Evolutionary conservation across 495 filamentous ascomycete genomes (phyloP), one percentile per base, ranked within the genome.

Genomic region (Penicillium dipodomyicola): DNA sequence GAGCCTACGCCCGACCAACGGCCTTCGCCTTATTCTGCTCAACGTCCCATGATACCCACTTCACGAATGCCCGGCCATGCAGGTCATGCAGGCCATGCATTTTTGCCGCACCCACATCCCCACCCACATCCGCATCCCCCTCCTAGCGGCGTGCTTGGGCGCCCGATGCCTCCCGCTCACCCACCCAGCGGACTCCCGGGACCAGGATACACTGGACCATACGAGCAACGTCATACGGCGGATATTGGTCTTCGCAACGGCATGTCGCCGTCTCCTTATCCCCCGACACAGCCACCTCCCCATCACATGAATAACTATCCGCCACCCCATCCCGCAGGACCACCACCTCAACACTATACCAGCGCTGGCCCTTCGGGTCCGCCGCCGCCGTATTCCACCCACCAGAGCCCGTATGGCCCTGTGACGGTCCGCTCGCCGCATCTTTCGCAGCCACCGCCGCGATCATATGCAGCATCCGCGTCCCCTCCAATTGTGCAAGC

Each of bases 401-500:
- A 77, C 17, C 73, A 74, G 20, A 77, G 74, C 52, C 77, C 77
- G 0, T 75, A 76, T 60, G 75, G 69, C 25, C 69, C 65, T 12
- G 67, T 70, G 12, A 61, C 67, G 61, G 69, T 69, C 10, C 67
- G 73, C 3, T 77, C 78, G 14, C 72, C 77, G n/a, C 74, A 69
- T 58, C 61, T 65, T 20, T 67, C 67, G n/a, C 72, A 75, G 22
- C 66, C 67, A 7, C 49, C 72, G 7, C 65, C 72, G 19, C 74
- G 75, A 15, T 56, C 72, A 25, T 77, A 71, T 48, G 70, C 75
- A n/a, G 67, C 80, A 29, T 81, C 79, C 1, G 72, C 72, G 19
- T 77, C 76, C n/a, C 75, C 72, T 17, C 78, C 79, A 0, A 67
- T 77, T 30, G 61, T 76, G 23, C 67, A 76, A 25, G 73, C 72